Evolutionary conservation across 805 yeast genomes (phyloP).

Genomic region (Cyberlindnera meyerae): DNA sequence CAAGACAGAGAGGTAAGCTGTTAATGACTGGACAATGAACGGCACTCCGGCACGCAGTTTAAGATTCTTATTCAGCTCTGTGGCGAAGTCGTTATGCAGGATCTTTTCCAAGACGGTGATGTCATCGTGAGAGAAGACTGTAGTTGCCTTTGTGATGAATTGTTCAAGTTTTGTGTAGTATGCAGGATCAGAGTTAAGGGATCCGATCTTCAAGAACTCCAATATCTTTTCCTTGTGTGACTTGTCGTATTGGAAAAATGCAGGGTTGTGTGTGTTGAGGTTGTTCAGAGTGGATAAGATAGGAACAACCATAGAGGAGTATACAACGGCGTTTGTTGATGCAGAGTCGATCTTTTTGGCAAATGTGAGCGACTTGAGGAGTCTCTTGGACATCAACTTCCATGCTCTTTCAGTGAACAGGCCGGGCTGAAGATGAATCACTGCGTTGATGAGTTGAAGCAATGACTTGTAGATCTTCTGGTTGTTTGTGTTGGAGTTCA

Average conservation of each 20-base stretch:
- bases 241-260: conserved; percentile 53
- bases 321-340: conserved; percentile 35
- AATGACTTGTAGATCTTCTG: conserved; percentile 38
- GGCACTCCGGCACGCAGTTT: conserved; percentile 29
- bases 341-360: conserved; percentile 22
- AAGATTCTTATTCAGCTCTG: conserved; percentile 27
- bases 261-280: conserved; percentile 41
- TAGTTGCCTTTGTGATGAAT: conserved; percentile 18
- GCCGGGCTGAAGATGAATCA: conserved; percentile 25
- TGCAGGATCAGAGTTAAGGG: conserved; percentile 45
- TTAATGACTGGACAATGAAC: conserved; percentile 30
- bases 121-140: conserved; percentile 14
- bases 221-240: conserved; percentile 39
- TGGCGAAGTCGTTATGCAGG: conserved; percentile 25
- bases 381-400: conserved; percentile 29
- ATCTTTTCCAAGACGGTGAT: conserved; percentile 25
- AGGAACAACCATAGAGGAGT: conserved; percentile 42
- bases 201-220: conserved; percentile 47
- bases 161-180: conserved; percentile 36
- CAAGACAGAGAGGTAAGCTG: conserved; percentile 23
- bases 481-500: conserved; percentile 33
- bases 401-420: conserved; percentile 22
- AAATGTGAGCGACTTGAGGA: conserved; percentile 31
- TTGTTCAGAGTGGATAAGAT: conserved; percentile 43
- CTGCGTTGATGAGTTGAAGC: conserved; percentile 32